These are phyloP conservation scores for Zychaea mexicana DNA, from an alignment of 371 early-diverging fungal species.

Conservation along the genomic window DNA sequence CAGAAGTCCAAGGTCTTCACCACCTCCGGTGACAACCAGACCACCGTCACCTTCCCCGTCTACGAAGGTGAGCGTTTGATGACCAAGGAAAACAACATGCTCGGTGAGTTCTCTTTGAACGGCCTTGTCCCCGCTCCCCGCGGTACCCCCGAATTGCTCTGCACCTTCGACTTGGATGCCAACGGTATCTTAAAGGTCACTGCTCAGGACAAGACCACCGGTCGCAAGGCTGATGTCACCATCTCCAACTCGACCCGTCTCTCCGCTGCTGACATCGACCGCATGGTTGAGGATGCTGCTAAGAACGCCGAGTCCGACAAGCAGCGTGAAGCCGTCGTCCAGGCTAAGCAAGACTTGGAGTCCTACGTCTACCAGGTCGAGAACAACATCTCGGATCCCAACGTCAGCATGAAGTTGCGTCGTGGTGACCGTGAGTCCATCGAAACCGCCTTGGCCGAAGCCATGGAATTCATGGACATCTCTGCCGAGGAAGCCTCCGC, in stretches of 20 bases:
- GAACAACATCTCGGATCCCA: slow-evolving; percentile 80
- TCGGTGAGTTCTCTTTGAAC: slow-evolving; percentile 96
- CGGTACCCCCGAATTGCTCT: slow-evolving; percentile 90
- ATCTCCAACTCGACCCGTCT: slow-evolving; percentile 91
- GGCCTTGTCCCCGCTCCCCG: slow-evolving; percentile 90
- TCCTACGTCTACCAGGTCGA: slow-evolving; percentile 86
- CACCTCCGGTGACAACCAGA: slow-evolving; percentile 98
- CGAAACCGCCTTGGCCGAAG: slow-evolving; percentile 81
- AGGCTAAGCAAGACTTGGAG: slow-evolving; percentile 87
- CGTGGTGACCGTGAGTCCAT: slow-evolving; percentile 81
- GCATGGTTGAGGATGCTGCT: slow-evolving; percentile 88
- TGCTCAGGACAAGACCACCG: slow-evolving; percentile 92
- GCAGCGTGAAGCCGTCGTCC: slow-evolving; percentile 77
- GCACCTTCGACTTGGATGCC: slow-evolving; percentile 93
- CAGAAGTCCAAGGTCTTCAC: slow-evolving; percentile 98
- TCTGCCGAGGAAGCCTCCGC: slow-evolving; percentile 78
- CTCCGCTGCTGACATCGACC: slow-evolving; percentile 86
- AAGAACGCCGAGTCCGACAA: slow-evolving; percentile 86
- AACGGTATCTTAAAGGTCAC: slow-evolving; percentile 95
- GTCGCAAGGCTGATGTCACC: slow-evolving; percentile 80
- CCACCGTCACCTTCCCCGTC: slow-evolving; percentile 96
- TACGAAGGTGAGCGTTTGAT: slow-evolving; percentile 97
- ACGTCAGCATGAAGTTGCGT: slow-evolving; percentile 72
- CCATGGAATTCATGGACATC: slow-evolving; percentile 87
- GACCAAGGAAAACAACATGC: slow-evolving; percentile 96